Percentiles rank a stretch among this genome's conserved stretches.
phyloP scores from a whole-genome alignment of 2,329 filamentous ascomycete genomes.

The Botrytis pseudocinerea region DNA sequence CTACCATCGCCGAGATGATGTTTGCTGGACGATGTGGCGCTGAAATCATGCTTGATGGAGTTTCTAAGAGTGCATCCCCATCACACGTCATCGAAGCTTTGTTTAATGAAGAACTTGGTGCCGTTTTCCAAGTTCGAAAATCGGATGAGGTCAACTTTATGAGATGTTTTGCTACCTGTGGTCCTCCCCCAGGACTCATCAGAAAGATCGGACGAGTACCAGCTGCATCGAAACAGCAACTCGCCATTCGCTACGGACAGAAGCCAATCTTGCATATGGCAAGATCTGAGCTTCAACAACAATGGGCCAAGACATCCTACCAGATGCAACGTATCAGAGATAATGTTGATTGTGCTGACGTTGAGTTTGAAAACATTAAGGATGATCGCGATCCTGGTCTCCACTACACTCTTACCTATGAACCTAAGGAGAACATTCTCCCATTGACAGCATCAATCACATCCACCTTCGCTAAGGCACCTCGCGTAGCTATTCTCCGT shows the following conservation, averaged over 20 bases:
- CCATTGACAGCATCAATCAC: slow-evolving; percentile 58
- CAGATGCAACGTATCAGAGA: slow-evolving; percentile 90
- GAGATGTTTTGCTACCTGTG: slow-evolving; percentile 86
- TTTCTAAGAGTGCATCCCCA: slow-evolving; percentile 62
- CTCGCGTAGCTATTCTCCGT: slow-evolving; percentile 85
- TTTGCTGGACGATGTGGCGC: slow-evolving; percentile 91
- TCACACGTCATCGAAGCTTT: slow-evolving; percentile 69
- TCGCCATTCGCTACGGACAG: slow-evolving; percentile 72
- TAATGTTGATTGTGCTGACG: slow-evolving; percentile 82
- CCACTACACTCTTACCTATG: slow-evolving; percentile 78
- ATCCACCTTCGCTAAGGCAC: slow-evolving; percentile 57
- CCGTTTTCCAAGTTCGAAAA: slow-evolving; percentile 91
- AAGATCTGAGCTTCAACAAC: slow-evolving; percentile 75
- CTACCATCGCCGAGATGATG: slow-evolving; percentile 94
- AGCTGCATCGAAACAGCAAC: slow-evolving; percentile 67
- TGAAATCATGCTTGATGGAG: slow-evolving; percentile 78
- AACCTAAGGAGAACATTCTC: slow-evolving; percentile 71
- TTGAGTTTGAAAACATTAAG: slow-evolving; percentile 73
- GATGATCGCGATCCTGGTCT: slow-evolving; percentile 81
- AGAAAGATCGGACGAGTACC: slow-evolving; percentile 80
- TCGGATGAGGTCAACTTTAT: slow-evolving; percentile 82
- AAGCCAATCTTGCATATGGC: slow-evolving; percentile 67
- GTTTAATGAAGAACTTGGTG: slow-evolving; percentile 95
- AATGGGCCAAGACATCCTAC: slow-evolving; percentile 85
- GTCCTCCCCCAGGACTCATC: slow-evolving; percentile 77